A percentile compares a stretch with the other conserved stretches of the same genome.
Evolutionary conservation across 441 rosid genomes (phyloP).

Genomic region (Mallotus repandus): DNA sequence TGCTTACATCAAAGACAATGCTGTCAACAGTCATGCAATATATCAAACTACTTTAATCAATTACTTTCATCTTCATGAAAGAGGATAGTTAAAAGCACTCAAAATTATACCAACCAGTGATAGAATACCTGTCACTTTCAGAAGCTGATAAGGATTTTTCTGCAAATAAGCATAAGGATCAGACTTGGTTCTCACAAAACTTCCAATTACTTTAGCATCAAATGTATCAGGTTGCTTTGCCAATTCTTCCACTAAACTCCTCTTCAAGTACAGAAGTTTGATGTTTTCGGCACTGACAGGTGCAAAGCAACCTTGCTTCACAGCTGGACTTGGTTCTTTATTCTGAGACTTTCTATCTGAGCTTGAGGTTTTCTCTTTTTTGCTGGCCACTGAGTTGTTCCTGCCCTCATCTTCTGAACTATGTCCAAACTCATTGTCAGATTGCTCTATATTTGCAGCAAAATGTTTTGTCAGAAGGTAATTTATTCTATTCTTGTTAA

Average conservation of each 20-base stretch:
- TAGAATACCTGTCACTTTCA: slow-evolving; percentile 51
- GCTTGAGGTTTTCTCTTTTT: slow-evolving; percentile 26
- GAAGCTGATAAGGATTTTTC: slow-evolving; percentile 43
- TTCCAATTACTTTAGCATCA: slow-evolving; percentile 44
- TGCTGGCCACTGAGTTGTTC: neutral
- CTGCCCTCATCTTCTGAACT: slow-evolving; percentile 26
- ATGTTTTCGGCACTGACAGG: slow-evolving; percentile 40
- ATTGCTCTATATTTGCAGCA: slow-evolving; percentile 33
- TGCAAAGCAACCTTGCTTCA: slow-evolving; percentile 35
- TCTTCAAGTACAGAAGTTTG: slow-evolving; percentile 49
- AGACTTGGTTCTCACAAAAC: slow-evolving; percentile 50
- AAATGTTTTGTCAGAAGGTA: slow-evolving; percentile 43
- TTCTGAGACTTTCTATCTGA: slow-evolving; percentile 19
- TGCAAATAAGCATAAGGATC: slow-evolving; percentile 42
- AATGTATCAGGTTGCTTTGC: slow-evolving; percentile 42
- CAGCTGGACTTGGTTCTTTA: slow-evolving; percentile 27
- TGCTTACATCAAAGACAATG: neutral
- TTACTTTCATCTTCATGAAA: neutral
- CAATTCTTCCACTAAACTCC: slow-evolving; percentile 48
- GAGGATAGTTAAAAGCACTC: neutral
- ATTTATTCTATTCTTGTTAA: slow-evolving; percentile 32
- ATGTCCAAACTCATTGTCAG: slow-evolving; percentile 26
- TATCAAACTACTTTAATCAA: neutral
- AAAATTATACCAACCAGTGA: neutral
- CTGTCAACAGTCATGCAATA: too few species aligned